Base-by-base conservation (phyloP, 2,329 filamentous ascomycete genomes). In the Botrytis hyacinthi region DNA sequence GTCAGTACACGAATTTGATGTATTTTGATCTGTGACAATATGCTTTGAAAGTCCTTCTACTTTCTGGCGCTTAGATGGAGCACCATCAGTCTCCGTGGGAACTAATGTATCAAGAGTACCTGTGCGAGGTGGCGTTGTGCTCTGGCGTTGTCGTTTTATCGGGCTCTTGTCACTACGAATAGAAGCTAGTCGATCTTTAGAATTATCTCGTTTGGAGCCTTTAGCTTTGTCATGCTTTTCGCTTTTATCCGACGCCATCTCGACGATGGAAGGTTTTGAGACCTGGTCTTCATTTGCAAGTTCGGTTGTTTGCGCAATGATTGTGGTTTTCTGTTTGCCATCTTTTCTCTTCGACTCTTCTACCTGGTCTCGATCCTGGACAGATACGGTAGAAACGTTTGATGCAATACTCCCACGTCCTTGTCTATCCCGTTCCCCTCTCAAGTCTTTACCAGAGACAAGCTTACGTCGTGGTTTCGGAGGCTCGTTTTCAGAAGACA, bases 381-480 rank as follows among this genome's bases (percentile, higher is more conserved):
- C 75, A 4, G 79, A 81, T 54, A 84, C 84, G 46, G 84, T 85
- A 6, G 88, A 89, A 44, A 86, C 82, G 62, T 84, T 89, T 2
- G 89, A 90, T 0, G 83, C 85, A 82, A 90, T 82, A 78, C 88
- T 90, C 62, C 86, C 84, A 10, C 89, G 87, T 29, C 88, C 84
- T 66, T 80, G 76, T 76, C 89, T 81, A 66, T 81, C 87, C 29
- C 87, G 86, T 74, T 81, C 87, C 29, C 87, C 87, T 75, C 89
- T 88, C 57, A 90, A 81, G 73, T 91, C 89, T 70, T 86, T 87
- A 51, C 89, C 89, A 0, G 89, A 91, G 32, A 91, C 85, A 18
- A 92, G 84, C 78, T 91, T 92, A 57, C 88, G 84, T 37, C 89
- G 83, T 2, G 89, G 89, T 78, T 91, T 91, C 35, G 84, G 2